phyloP scores from a whole-genome alignment of 2,329 filamentous ascomycete genomes.

The Cyphellophora attinorum region DNA sequence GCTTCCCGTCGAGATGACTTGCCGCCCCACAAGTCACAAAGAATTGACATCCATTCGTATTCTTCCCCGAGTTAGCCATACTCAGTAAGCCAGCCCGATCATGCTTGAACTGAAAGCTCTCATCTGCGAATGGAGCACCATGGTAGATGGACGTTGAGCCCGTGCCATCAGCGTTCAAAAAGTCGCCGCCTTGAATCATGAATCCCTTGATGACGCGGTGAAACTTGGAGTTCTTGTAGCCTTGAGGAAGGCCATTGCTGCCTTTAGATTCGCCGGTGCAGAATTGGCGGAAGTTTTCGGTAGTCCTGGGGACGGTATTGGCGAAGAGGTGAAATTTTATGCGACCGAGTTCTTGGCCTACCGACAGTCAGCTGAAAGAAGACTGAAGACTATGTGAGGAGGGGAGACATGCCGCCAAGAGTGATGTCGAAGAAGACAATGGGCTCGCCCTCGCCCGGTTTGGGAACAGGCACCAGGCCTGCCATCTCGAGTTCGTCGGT shows the following conservation, averaged over 20 bases:
- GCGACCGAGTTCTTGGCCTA: no score
- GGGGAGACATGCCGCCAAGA: conserved; percentile 33
- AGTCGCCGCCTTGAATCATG: conserved; percentile 97
- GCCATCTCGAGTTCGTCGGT: no score
- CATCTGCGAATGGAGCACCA: conserved; percentile 73
- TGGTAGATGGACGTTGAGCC: conserved; percentile 85
- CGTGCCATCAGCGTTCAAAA: conserved; percentile 84
- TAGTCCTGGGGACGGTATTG: conserved; percentile 73
- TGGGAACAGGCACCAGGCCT: conserved; percentile 14
- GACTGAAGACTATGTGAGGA: conserved; percentile 1
- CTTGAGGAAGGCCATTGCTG: conserved; percentile 65
- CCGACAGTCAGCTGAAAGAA: conserved; percentile 61
- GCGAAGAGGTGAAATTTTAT: conserved; percentile 87
- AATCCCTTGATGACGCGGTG: conserved; percentile 93
- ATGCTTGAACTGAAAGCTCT: conserved; percentile 78
- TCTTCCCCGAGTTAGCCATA: conserved; percentile 93
- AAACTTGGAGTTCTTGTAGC: conserved; percentile 91
- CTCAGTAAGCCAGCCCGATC: conserved; percentile 70
- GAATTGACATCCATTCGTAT: conserved; percentile 93
- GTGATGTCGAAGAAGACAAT: conserved; percentile 42
- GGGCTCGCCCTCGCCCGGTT: conserved; percentile 24
- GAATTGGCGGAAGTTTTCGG: conserved; percentile 95
- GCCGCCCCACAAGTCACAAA: conserved; percentile 89
- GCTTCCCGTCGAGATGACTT: conserved; percentile 82
- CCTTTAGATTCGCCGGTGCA: conserved; percentile 90